These are phyloP conservation scores for Phlebopus sp. DNA, from an alignment of 1,284 basidiomycete species.

Conservation along the genomic window DNA sequence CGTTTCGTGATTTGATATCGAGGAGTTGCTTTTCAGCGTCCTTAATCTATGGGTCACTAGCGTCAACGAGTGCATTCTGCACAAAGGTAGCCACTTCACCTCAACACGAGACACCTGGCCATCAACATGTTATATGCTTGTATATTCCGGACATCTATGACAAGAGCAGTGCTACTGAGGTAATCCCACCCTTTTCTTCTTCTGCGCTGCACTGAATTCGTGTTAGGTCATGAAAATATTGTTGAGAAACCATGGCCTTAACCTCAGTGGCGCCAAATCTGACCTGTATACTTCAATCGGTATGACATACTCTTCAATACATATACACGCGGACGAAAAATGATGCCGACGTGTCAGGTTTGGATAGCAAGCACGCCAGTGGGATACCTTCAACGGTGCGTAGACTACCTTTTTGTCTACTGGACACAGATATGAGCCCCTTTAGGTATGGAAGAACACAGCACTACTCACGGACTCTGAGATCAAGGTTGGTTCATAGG, in stretches of 20 bases:
- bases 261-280: conserved; percentile 66
- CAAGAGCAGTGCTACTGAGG: conserved; percentile 53
- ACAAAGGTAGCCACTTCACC: conserved; percentile 68
- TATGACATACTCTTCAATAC: conserved; percentile 21
- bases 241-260: conserved; percentile 59
- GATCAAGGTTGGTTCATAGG: conserved; percentile 45
- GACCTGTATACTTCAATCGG: conserved; percentile 64
- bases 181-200: conserved; percentile 22
- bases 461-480: conserved; percentile 57
- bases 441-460: conserved; percentile 64
- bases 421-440: neutral
- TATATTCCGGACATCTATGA: conserved; percentile 71
- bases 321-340: neutral
- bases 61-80: conserved; percentile 48
- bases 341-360: conserved; percentile 36
- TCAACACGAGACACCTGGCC: conserved; percentile 42
- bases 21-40: conserved; percentile 43
- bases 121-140: conserved; percentile 66
- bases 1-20: conserved; percentile 5
- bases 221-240: conserved; percentile 64
- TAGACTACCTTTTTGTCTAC: conserved; percentile 8
- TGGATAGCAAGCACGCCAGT: conserved; percentile 73
- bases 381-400: conserved; percentile 65
- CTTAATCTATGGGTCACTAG: conserved; percentile 57
- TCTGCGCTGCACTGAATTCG: conserved; percentile 2